Evolutionary conservation across 1,139 yeast genomes (phyloP).

Genomic region (Pichia sp.): DNA sequence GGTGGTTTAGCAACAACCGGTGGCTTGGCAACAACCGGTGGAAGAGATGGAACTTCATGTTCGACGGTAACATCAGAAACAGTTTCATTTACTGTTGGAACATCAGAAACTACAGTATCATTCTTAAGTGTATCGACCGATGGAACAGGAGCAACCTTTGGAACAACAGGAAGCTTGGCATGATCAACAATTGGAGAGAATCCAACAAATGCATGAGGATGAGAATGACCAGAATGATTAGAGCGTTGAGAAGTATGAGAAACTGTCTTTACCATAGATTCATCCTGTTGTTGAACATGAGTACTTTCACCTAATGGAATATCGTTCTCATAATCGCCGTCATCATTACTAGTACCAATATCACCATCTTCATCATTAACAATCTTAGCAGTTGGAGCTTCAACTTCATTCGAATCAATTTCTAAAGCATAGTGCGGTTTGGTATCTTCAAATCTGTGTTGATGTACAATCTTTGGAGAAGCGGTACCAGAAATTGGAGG

Average conservation of each 20-base stretch:
- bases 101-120: not conserved
- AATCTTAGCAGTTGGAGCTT: not conserved
- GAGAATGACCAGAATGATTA: not conserved
- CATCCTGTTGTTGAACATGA: not conserved
- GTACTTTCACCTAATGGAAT: not conserved
- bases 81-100: not conserved
- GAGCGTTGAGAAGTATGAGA: not conserved
- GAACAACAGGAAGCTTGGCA: not conserved
- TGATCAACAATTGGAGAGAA: not conserved
- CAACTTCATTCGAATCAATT: not conserved
- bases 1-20: too few species aligned
- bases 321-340: not conserved
- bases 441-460: not conserved
- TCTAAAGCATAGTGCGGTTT: not conserved
- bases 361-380: not conserved
- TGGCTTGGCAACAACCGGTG: too few species aligned
- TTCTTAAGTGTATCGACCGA: too few species aligned
- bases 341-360: not conserved
- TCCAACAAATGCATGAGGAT: too few species aligned
- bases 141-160: not conserved
- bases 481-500: not conserved
- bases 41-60: too few species aligned
- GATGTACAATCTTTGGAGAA: not conserved
- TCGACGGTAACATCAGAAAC: not conserved
- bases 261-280: not conserved